Conservation (phyloP, 163 green algal genomes). For the Chlamydomonas reinhardtii region DNA sequence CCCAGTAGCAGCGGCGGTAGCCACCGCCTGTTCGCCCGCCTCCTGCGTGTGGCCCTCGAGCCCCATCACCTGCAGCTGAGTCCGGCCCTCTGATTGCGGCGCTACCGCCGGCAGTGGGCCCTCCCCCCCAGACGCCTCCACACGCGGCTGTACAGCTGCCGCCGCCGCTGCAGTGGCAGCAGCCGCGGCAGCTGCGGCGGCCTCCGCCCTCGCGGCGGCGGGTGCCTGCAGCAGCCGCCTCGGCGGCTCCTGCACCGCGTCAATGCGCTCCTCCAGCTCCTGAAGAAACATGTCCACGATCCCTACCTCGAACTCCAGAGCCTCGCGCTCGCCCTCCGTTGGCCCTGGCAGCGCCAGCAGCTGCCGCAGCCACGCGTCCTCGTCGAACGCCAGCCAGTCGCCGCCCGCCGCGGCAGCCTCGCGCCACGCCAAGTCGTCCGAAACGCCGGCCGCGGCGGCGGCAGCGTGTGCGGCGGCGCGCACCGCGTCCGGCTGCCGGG, state of each 20-base stretch:
- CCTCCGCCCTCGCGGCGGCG: background rate
- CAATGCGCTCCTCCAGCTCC: background rate
- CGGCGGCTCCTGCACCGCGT: background rate
- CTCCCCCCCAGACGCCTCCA: too few relatives aligned
- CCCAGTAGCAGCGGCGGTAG: too few relatives aligned
- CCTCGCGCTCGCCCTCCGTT: slow-evolving; percentile 20
- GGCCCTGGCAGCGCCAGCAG: slow-evolving; percentile 9
- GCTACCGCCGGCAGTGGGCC: too few relatives aligned
- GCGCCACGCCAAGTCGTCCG: background rate
- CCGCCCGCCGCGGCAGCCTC: background rate
- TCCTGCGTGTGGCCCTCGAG: too few relatives aligned
- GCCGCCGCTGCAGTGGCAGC: background rate
- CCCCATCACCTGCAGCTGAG: too few relatives aligned
- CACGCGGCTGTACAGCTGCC: too few relatives aligned
- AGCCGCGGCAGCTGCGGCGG: background rate
- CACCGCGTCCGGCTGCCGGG: background rate
- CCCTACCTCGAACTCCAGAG: slow-evolving; percentile 3
- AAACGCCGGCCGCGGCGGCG: background rate
- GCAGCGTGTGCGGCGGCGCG: background rate
- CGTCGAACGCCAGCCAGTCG: background rate
- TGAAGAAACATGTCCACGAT: background rate
- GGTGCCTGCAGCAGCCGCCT: too few relatives aligned
- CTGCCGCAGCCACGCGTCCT: background rate
- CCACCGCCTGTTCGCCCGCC: too few relatives aligned
- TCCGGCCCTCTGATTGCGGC: background rate